A percentile compares a stretch with the other conserved stretches of the same genome.
phyloP scores from a whole-genome alignment of 2,329 filamentous ascomycete species.

The Aspergillus caelatus region DNA sequence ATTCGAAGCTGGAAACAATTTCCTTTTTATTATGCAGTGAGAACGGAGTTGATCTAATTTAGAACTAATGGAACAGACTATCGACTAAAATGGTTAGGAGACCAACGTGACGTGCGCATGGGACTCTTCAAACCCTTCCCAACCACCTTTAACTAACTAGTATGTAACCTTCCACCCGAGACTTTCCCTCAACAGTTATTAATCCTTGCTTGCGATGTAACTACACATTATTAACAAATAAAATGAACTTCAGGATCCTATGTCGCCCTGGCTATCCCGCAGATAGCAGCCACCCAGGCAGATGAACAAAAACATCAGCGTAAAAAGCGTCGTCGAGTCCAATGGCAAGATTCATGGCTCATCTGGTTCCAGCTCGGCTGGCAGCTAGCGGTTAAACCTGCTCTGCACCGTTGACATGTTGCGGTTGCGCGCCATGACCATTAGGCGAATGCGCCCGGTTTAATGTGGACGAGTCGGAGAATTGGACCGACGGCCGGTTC shows the following conservation, averaged over 20 bases:
- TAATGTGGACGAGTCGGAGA: constrained; percentile 19
- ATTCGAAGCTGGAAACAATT: not conserved
- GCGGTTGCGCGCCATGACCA: not conserved
- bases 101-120: not conserved
- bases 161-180: not conserved
- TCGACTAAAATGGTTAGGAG: not conserved
- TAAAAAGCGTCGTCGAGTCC: no score
- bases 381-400: not conserved
- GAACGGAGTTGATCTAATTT: not conserved
- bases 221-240: not conserved
- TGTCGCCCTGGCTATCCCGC: not conserved
- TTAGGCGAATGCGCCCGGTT: constrained; percentile 15
- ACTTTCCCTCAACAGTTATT: not conserved
- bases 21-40: not conserved
- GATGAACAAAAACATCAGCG: not conserved
- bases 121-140: not conserved
- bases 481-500: constrained; percentile 12
- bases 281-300: not conserved
- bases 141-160: not conserved
- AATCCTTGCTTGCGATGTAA: not conserved
- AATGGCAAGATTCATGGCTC: not conserved
- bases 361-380: not conserved
- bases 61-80: not conserved
- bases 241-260: not conserved
- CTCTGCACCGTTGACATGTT: not conserved